phyloP scores from a whole-genome alignment of 768 basidiomycete genomes.

The Pleurotus djamor region DNA sequence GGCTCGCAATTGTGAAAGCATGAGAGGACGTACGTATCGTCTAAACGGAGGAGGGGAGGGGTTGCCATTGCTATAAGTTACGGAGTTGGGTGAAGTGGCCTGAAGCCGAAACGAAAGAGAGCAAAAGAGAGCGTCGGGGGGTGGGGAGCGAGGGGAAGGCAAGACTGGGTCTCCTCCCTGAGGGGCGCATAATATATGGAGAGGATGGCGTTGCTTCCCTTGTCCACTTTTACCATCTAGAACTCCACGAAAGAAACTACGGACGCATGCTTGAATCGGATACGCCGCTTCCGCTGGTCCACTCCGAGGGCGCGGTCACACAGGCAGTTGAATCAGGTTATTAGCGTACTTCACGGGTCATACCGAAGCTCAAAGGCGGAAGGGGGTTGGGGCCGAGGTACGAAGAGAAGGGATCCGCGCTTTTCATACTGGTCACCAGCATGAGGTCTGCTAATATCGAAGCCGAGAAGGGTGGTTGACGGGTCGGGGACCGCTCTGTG shows the following conservation, averaged over 20 bases:
- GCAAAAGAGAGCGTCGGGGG: not conserved
- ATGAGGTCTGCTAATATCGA: not conserved
- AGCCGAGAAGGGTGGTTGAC: not conserved
- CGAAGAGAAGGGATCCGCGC: constrained; percentile 7
- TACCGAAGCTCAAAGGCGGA: not conserved
- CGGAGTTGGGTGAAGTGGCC: not conserved
- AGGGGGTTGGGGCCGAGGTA: not conserved
- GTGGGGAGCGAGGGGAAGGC: not conserved
- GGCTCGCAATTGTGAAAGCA: too few species aligned
- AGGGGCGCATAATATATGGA: not conserved
- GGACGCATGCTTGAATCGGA: not conserved
- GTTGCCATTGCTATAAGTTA: not conserved
- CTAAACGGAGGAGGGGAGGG: not conserved
- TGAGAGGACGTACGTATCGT: not conserved
- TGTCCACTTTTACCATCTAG: not conserved
- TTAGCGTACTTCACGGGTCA: not conserved
- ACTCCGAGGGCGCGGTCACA: not conserved
- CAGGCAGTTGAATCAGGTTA: not conserved
- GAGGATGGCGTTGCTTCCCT: not conserved
- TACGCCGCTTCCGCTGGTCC: not conserved
- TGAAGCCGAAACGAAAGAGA: not conserved
- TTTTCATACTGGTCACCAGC: not conserved
- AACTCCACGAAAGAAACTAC: constrained; percentile 4
- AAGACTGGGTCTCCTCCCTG: not conserved
- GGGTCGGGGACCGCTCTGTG: not conserved